Evolutionary conservation across 2,329 filamentous ascomycete species (phyloP), one percentile per base, ranked within the genome.

Genomic region (Seiridium cupressi): DNA sequence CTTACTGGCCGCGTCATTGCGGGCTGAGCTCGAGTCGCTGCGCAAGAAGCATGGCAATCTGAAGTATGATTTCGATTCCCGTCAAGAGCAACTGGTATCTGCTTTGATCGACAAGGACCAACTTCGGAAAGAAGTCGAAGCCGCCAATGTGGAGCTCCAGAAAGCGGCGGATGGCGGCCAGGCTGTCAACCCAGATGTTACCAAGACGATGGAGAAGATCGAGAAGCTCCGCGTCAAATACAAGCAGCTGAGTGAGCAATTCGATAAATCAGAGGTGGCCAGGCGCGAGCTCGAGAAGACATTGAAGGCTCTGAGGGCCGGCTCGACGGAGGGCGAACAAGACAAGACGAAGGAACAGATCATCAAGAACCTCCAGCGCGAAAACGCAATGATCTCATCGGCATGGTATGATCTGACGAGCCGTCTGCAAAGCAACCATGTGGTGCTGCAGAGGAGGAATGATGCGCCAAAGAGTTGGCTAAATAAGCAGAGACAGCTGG

Each of bases 361-460:
- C 55, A 84, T 91, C 69, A 85, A 86, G 65, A 90, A 88, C 66
- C 83, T 96, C 61, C 84, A 90, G 72, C 85, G 89, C 66, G 92
- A 96, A 74, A 92, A 92, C 72, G 83, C 84, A 44, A 82, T 95
- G 70, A 92, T 96, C 68, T 81, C 89, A 34, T 90, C 88, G n/a
- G 92, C 92, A 2, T 96, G 91, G 91, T 93, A 93, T 76, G 91
- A 94, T 73, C 84, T 95, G 68, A 88, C 89, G 34, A 88, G 83
- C 70, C 83, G 92, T 56, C 75, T 96, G 66, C 91, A 95, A 76
- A 93, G 90, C 77, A 94, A 93, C 72, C 90, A 91, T 63, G 89
- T 94, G 47, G 86, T 91, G 58, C 76, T 96, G 63, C 89, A 93
- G 70, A 81, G 92, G 65, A 83, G 90, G 66, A 86, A 86, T 66